phyloP scores from a whole-genome alignment of 2,329 filamentous ascomycete genomes.

The Byssochlamys sp. region DNA sequence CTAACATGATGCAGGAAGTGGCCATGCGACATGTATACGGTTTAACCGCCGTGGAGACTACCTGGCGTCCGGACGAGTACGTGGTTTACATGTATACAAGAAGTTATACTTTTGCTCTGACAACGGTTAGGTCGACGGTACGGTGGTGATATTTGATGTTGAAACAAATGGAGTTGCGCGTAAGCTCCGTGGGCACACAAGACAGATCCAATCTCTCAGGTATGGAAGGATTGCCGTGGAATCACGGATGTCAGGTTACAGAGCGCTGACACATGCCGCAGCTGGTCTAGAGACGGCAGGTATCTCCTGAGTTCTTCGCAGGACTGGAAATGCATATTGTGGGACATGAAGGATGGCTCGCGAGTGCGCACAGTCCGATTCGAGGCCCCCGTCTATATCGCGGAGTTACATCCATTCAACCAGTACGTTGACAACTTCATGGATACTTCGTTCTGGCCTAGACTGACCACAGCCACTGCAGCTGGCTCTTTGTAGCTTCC shows the following conservation, averaged over 20 bases:
- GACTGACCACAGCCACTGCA: slow-evolving; percentile 26
- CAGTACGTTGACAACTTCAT: slow-evolving; percentile 49
- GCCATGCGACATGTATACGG: slow-evolving; percentile 59
- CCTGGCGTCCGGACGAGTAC: slow-evolving; percentile 78
- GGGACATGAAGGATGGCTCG: slow-evolving; percentile 71
- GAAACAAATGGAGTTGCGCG: slow-evolving; percentile 94
- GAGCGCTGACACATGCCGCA: slow-evolving; percentile 13
- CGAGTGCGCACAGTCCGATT: slow-evolving; percentile 79
- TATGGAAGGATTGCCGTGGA: slow-evolving; percentile 13
- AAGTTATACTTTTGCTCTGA: slow-evolving; percentile 10
- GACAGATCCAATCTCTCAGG: slow-evolving; percentile 82
- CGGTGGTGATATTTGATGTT: slow-evolving; percentile 89
- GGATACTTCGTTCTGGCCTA: background rate
- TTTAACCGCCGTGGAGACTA: slow-evolving; percentile 94
- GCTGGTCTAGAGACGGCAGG: slow-evolving; percentile 85
- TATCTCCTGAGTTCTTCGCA: slow-evolving; percentile 88
- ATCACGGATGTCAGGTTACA: background rate
- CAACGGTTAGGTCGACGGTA: slow-evolving; percentile 59
- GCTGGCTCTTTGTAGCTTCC: slow-evolving; percentile 76
- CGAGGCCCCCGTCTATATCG: slow-evolving; percentile 86
- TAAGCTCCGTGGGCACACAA: slow-evolving; percentile 85
- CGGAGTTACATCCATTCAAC: slow-evolving; percentile 84
- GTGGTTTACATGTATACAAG: slow-evolving; percentile 10
- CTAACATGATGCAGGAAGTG: slow-evolving; percentile 39
- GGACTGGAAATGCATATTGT: slow-evolving; percentile 92